Base-by-base conservation (phyloP, 1,284 basidiomycete genomes). In the Melampsora abietis-canadensis region DNA sequence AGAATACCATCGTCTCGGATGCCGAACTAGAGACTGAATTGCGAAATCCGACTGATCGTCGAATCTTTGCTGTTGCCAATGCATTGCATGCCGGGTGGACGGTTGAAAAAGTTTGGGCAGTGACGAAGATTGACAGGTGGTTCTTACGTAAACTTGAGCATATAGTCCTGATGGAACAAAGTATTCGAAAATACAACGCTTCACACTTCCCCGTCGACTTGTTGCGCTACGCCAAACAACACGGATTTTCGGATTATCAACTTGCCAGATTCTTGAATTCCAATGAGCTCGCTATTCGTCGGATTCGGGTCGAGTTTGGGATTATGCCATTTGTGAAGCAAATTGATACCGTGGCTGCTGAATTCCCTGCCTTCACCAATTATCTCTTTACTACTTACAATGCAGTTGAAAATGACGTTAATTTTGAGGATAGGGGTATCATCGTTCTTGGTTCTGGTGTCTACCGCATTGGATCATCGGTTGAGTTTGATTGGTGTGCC, bases 401-500 rank as follows among this genome's bases (percentile, higher is more conserved):
- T 80, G 95, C 92, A 14, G 85, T 89, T 77, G 91, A 94, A 82
- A 92, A 98, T 82, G 95, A 98, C 80, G 84, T 98, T 79, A 83
- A 84, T 14, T 98, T 98, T 83, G 84, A 89, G 73, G 96, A 98
- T 81, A 87, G 91, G 77, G 95, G 95, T 79, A 89, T 97, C 77
- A 96, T 98, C 88, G 95, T 98, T 15, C 87, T 98, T 44, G 96
- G 95, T 34, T 98, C 96, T 31, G 95, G 95, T 79, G 95, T 98
- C 19, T 98, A 98, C 84, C 90, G 96, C 75, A 98, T 98, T 79
- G 95, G 96, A 46, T 97, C 94, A 0, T 97, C 94, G 1, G 96
- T 98, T 83, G 96, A 98, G 84, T 98, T 98, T 83, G 95, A 98
- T 82, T 98, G 95, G 96, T 98, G 95, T 83, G 95, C 95, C 21